phyloP scores from a whole-genome alignment of 352 stramenopile species.

The Globisporangium orthogonon region DNA sequence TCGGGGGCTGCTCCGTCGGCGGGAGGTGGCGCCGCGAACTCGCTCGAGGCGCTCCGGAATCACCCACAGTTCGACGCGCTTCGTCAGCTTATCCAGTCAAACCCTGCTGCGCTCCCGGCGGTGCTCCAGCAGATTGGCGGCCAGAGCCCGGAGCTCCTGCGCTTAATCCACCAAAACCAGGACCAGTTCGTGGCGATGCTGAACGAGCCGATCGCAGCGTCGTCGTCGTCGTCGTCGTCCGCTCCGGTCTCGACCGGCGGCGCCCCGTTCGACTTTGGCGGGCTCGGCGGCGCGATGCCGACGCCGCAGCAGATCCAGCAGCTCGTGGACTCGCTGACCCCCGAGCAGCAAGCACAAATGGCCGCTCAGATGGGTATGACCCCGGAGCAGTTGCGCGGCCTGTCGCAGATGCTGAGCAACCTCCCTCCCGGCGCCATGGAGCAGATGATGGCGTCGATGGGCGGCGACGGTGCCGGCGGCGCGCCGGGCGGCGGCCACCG shows the following conservation, averaged over 20 bases:
- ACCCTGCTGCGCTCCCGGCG: slow-evolving; percentile 66
- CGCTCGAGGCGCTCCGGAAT: slow-evolving; percentile 74
- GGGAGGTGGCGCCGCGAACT: slow-evolving; percentile 23
- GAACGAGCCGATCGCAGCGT: slow-evolving; percentile 76
- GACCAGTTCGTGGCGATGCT: slow-evolving; percentile 85
- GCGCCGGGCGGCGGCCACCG: slow-evolving; percentile 36
- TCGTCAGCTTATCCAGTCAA: slow-evolving; percentile 77
- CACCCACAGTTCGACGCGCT: slow-evolving; percentile 82
- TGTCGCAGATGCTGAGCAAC: slow-evolving; percentile 86
- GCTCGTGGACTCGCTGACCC: slow-evolving; percentile 66
- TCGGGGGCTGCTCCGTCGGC: slow-evolving; percentile 14
- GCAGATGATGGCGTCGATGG: slow-evolving; percentile 85
- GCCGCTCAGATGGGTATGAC: slow-evolving; percentile 84
- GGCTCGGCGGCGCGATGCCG: slow-evolving; percentile 46
- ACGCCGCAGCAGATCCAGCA: slow-evolving; percentile 82
- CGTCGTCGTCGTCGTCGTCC: slow-evolving; percentile 28
- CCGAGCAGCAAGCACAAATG: slow-evolving; percentile 77
- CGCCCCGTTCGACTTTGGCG: slow-evolving; percentile 43
- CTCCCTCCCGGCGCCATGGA: slow-evolving; percentile 76
- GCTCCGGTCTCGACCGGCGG: slow-evolving; percentile 21
- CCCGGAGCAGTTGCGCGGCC: slow-evolving; percentile 73
- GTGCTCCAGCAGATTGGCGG: slow-evolving; percentile 84
- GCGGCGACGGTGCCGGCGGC: slow-evolving; percentile 32
- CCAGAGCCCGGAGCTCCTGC: slow-evolving; percentile 78
- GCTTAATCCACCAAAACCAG: slow-evolving; percentile 84